phyloP scores from a whole-genome alignment of 2,329 filamentous ascomycete species.

The Xylaria sp. region DNA sequence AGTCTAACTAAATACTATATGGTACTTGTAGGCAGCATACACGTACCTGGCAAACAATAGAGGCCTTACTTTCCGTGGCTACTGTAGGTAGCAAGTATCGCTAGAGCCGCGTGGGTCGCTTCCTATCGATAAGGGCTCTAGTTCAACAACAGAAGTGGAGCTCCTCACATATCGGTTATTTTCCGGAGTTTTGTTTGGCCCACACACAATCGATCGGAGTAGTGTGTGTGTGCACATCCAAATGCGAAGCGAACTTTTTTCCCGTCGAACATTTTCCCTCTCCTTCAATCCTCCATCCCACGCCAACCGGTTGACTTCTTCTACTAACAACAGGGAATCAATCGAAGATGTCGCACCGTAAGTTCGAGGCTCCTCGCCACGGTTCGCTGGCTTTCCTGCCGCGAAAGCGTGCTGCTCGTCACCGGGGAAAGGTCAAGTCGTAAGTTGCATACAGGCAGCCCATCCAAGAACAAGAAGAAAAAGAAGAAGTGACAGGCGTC shows the following conservation, averaged over 20 bases:
- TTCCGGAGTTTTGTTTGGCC: conserved; percentile 40
- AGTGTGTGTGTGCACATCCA: conserved; percentile 28
- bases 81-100: not conserved
- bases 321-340: conserved; percentile 52
- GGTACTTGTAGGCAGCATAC: too few species aligned
- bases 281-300: conserved; percentile 43
- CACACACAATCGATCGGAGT: conserved; percentile 38
- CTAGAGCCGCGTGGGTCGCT: too few species aligned
- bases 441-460: conserved; percentile 67
- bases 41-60: too few species aligned
- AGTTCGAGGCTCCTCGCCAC: conserved; percentile 89
- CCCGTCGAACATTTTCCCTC: conserved; percentile 39
- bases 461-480: too few species aligned
- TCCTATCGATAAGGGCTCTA: conserved; percentile 44
- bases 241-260: conserved; percentile 45
- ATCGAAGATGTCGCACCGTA: conserved; percentile 62
- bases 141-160: not conserved
- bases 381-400: conserved; percentile 90
- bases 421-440: conserved; percentile 99
- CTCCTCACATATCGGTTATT: conserved; percentile 45
- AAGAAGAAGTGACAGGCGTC: conserved; percentile 26
- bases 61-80: too few species aligned
- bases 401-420: conserved; percentile 91
- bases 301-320: conserved; percentile 49
- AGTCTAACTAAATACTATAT: not conserved